Evolutionary conservation across 1,139 yeast genomes (phyloP).

Genomic region (Taphrina betulina): DNA sequence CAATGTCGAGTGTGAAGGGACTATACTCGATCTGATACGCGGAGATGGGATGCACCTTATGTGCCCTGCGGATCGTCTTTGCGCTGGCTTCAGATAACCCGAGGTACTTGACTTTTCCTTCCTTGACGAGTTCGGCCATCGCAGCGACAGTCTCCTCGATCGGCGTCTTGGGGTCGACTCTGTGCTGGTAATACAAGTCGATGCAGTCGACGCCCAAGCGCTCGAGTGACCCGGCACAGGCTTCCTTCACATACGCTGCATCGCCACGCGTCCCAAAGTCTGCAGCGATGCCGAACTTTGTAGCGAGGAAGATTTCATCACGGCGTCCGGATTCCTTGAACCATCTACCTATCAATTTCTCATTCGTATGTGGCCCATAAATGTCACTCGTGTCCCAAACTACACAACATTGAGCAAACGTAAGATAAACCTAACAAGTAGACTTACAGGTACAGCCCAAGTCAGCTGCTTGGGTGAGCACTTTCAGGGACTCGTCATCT

Average conservation of each 20-base stretch:
- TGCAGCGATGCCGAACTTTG: conserved; percentile 35
- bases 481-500: conserved; percentile 20
- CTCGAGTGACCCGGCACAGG: conserved; percentile 35
- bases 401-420: no score
- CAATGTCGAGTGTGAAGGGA: conserved; percentile 38
- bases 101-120: conserved; percentile 37
- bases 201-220: conserved; percentile 35
- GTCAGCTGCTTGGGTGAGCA: conserved; percentile 29
- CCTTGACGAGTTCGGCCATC: conserved; percentile 37
- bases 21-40: conserved; percentile 39
- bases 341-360: conserved; percentile 38
- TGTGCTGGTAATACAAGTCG: conserved; percentile 38
- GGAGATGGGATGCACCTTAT: conserved; percentile 37
- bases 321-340: conserved; percentile 38
- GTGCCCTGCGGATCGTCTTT: conserved; percentile 37
- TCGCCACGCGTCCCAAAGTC: conserved; percentile 22
- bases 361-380: conserved; percentile 36
- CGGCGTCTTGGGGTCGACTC: conserved; percentile 36
- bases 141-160: conserved; percentile 37
- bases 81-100: conserved; percentile 39
- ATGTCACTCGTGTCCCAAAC: conserved; percentile 38
- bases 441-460: conserved; percentile 32
- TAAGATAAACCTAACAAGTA: no score
- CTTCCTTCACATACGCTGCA: conserved; percentile 36
- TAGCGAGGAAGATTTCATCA: conserved; percentile 36